Evolutionary conservation across 192 early-diverging fungal genomes (phyloP).

Genomic region (Gigaspora rosea): DNA sequence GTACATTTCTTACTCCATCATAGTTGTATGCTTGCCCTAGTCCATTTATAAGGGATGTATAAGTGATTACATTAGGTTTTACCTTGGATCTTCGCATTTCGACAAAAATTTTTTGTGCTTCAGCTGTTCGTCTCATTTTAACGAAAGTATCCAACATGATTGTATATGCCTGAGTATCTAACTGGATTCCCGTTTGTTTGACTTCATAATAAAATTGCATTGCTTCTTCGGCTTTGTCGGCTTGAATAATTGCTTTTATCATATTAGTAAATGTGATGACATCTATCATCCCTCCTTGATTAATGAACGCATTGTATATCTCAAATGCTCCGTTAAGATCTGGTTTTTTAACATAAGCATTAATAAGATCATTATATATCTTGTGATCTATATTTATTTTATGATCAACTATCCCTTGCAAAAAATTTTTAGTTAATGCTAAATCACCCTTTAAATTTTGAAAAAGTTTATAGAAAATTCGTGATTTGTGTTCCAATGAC

Average conservation of each 20-base stretch:
- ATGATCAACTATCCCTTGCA: neutral
- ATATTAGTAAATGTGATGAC: neutral
- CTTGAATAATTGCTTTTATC: neutral
- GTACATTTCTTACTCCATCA: conserved; percentile 33
- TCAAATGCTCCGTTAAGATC: neutral
- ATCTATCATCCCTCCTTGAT: neutral
- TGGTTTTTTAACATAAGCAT: neutral
- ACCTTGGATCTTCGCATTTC: conserved; percentile 32
- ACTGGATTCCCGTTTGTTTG: neutral
- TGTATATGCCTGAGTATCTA: neutral
- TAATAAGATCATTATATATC: neutral
- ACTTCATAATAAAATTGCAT: conserved; percentile 15
- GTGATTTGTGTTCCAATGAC: too few relatives aligned
- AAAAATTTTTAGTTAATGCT: neutral
- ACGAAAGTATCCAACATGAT: conserved; percentile 9
- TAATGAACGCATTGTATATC: neutral
- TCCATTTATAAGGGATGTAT: conserved; percentile 39
- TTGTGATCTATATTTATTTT: neutral
- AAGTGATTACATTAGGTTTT: conserved; percentile 37
- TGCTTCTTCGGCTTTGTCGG: neutral
- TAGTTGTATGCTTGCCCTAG: conserved; percentile 28
- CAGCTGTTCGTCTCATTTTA: conserved; percentile 10
- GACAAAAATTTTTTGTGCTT: conserved; percentile 34
- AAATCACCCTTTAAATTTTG: neutral
- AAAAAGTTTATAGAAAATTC: too few relatives aligned